Conservation (phyloP, 2,329 filamentous ascomycete species). For the Epichloe gansuensis region DNA sequence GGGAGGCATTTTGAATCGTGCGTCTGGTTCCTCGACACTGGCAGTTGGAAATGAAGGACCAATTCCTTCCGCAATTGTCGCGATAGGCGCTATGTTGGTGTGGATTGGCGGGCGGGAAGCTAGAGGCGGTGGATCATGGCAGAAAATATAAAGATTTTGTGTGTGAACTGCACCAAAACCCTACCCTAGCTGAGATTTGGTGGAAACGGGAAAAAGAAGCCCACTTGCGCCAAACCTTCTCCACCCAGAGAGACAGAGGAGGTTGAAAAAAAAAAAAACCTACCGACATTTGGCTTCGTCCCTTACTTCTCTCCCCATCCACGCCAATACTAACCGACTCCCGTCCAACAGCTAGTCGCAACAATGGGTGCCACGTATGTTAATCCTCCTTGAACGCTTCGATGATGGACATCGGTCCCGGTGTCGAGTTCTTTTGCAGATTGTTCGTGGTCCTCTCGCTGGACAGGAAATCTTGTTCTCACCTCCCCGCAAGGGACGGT, state of each 20-base stretch:
- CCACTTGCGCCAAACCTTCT: neutral
- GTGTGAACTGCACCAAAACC: slow-evolving; percentile 18
- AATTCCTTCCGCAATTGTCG: slow-evolving; percentile 13
- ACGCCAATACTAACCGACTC: slow-evolving; percentile 27
- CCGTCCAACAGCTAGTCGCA: slow-evolving; percentile 24
- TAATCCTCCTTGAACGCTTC: slow-evolving; percentile 25
- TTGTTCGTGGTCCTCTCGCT: slow-evolving; percentile 79
- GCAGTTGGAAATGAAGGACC: slow-evolving; percentile 21
- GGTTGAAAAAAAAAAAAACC: slow-evolving; percentile 6
- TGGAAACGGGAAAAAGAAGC: neutral
- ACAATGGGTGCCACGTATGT: slow-evolving; percentile 43
- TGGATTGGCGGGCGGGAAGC: slow-evolving; percentile 11
- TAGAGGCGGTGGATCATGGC: slow-evolving; percentile 25
- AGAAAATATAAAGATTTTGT: slow-evolving; percentile 17
- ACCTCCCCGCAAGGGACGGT: neutral
- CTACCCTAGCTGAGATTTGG: slow-evolving; percentile 17
- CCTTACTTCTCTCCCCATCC: slow-evolving; percentile 9
- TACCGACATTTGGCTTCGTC: neutral
- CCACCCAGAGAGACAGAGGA: slow-evolving; percentile 3
- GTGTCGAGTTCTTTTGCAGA: slow-evolving; percentile 45
- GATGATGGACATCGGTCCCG: slow-evolving; percentile 27
- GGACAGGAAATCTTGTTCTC: slow-evolving; percentile 30
- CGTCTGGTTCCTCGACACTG: slow-evolving; percentile 22
- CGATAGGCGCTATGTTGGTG: slow-evolving; percentile 15
- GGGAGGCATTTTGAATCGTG: slow-evolving; percentile 66